Conservation (phyloP, 2,329 filamentous ascomycete genomes). For the Penicillium sp. region DNA sequence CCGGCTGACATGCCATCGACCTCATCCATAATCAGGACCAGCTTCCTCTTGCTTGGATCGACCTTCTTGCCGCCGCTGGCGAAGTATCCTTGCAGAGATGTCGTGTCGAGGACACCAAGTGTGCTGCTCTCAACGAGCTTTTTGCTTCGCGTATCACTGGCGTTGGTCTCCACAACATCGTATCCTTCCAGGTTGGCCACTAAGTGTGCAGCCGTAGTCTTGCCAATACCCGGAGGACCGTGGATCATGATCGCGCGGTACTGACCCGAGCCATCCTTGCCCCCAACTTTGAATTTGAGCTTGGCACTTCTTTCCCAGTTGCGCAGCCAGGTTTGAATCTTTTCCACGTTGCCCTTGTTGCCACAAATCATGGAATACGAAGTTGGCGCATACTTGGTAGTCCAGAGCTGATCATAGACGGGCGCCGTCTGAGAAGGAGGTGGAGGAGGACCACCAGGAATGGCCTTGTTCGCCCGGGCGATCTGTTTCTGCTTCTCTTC, state of each 20-base stretch:
- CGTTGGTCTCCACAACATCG: constrained; percentile 90
- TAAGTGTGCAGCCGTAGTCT: constrained; percentile 93
- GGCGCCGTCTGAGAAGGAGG: constrained; percentile 45
- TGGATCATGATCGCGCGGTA: constrained; percentile 91
- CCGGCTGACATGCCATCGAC: constrained; percentile 98
- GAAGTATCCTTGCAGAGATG: constrained; percentile 86
- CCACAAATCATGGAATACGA: constrained; percentile 84
- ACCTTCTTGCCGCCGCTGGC: constrained; percentile 75
- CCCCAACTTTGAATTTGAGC: constrained; percentile 73
- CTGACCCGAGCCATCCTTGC: constrained; percentile 75
- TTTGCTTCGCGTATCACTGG: constrained; percentile 92
- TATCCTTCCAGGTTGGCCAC: constrained; percentile 90
- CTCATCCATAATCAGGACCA: constrained; percentile 97
- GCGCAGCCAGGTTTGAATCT: constrained; percentile 79
- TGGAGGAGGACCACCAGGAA: constrained; percentile 18
- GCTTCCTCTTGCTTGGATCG: constrained; percentile 78
- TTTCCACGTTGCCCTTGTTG: constrained; percentile 86
- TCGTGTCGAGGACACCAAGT: constrained; percentile 89
- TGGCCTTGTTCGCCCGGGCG: constrained; percentile 28
- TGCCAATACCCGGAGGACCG: constrained; percentile 92
- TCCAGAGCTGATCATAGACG: constrained; percentile 70
- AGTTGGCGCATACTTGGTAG: constrained; percentile 88
- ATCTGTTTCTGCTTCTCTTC: constrained; percentile 42
- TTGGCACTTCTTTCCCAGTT: constrained; percentile 75
- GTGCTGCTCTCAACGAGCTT: constrained; percentile 85